Evolutionary conservation across 75 land plant species (phyloP).

Genomic region (Chamaecyparis obtusa): DNA sequence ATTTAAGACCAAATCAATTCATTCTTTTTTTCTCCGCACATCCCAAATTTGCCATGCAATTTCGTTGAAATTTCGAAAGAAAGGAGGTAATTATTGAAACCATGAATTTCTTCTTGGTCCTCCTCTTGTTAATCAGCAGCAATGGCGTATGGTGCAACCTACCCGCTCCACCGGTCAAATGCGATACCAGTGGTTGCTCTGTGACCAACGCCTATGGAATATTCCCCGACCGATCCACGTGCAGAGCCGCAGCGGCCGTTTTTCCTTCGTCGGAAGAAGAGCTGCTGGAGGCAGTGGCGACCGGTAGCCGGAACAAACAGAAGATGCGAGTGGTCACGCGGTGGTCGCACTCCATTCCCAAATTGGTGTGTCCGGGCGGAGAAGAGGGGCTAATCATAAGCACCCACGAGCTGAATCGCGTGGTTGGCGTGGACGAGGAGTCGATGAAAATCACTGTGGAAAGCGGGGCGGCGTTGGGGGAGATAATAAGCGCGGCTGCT

Average conservation of each 20-base stretch:
- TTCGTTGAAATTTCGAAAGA: too few species aligned
- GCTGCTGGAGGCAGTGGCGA: slow-evolving; percentile 49
- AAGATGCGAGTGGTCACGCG: slow-evolving; percentile 60
- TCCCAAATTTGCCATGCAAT: too few species aligned
- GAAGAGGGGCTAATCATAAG: slow-evolving; percentile 60
- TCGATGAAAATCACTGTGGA: slow-evolving; percentile 49
- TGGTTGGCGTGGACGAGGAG: slow-evolving; percentile 28
- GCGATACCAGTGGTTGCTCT: too few species aligned
- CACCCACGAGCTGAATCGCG: slow-evolving; percentile 44
- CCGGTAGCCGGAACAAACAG: slow-evolving; percentile 19
- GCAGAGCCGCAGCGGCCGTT: slow-evolving; percentile 28
- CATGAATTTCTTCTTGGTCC: not conserved
- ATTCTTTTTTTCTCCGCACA: too few species aligned
- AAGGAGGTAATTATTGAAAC: too few species aligned
- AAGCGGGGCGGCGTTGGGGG: slow-evolving; percentile 52
- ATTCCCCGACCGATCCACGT: slow-evolving; percentile 47
- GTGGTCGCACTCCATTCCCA: slow-evolving; percentile 64
- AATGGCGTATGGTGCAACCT: slow-evolving; percentile 19
- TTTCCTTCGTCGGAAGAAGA: slow-evolving; percentile 5
- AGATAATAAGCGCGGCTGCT: slow-evolving; percentile 51
- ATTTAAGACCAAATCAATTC: too few species aligned
- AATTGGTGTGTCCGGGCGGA: slow-evolving; percentile 67
- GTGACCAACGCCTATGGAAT: slow-evolving; percentile 31
- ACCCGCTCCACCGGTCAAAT: slow-evolving; percentile 30
- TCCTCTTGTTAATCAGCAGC: not conserved